Base-by-base conservation (phyloP, 2,329 filamentous ascomycete species). In the Trichoderma sp. region DNA sequence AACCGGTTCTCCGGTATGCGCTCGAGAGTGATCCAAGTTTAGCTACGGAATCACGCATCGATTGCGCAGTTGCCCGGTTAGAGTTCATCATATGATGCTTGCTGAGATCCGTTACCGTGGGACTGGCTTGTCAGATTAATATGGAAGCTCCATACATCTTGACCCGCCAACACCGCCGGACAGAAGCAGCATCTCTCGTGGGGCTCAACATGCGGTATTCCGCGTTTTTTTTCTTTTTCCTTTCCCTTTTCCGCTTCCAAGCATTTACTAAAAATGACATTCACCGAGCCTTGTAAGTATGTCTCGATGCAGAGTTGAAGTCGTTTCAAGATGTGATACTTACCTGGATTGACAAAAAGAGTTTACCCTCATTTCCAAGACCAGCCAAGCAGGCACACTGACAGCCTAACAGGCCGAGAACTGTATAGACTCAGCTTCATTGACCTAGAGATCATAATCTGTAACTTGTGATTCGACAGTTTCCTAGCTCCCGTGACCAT, bases 1-100 rank as follows among this genome's bases (percentile, higher is more conserved):
- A 61, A 47, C 5, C 26, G 23, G 55, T 39, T 61, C 39, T 28
- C 28, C 36, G 26, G 23, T 9, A 61, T 61, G 20, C 13, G 9
- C n/a, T 36, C 6, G 36, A 26, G 36, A 9, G 47, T 34, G 47
- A 66, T 47, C 39, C n/a, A 15, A 62, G 9, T 36, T 36, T 53
- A 53, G 66, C 1, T 36, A 53, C 66, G 66, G 66, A 68, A 62
- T 62, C 55, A 28, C 43, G 57, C 66, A 61, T 68, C 66, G 66
- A 68, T 68, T 47, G 57, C 66, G 66, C 66, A 53, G 55, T 43
- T 62, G 39, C 55, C 57, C 66, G 66, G 28, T 23, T 5, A 61
- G 28, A 34, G 39, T n/a, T 36, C 30, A 28, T 53, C 36, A 53
- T 17, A 17, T 28, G 39, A 34, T 61, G 30, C 6, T 12, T 67